Base-by-base conservation (phyloP, 2,329 filamentous ascomycete genomes). In the Botryotinia calthae region DNA sequence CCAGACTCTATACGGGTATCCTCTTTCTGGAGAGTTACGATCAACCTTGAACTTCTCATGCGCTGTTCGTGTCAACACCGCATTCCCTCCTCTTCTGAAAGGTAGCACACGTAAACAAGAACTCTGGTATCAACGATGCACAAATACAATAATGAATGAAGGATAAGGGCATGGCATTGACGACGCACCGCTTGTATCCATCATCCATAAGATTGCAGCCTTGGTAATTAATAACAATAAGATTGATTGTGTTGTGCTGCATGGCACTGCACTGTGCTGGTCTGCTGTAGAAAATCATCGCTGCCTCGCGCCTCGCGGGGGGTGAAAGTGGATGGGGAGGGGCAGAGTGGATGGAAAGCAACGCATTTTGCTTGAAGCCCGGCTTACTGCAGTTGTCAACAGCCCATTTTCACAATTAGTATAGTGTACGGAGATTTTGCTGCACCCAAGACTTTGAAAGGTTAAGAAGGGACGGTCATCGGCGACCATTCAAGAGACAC, bases 401-500 rank as follows among this genome's bases (percentile, higher is more conserved):
- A 40, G 42, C 40, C 37, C 37, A 59, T 10, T 25, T n/a, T 61
- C 66, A 69, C 37, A 59, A 46, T 31, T 51, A 51, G 46, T 42
- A 58, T 51, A 46, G 44, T 56, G 40, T 54, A 64, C 46, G 68
- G 42, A n/a, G 42, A 42, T 40, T 51, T 28, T 37, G 46, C 70
- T 71, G 61, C 58, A 70, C 18, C 31, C 18, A 31, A 22, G 63
- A 25, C 61, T 65, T 28, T 37, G 62, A 42, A 56, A 14, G 62
- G 69, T 18, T 71, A 71, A 40, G 34, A 66, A 31, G 34, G n/a
- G 34, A 28, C 61, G 44, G 61, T 71, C 37, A 48, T 72, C 62
- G 70, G 62, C 70, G 61, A 72, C 61, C 48, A 65, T 56, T 46
- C 25, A 37, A 59, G 66, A 46, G 28, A 37, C 9, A 44, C 12